A percentile compares a stretch with the other conserved stretches of the same genome.
Conservation (phyloP, 305 asterid species). For the Andrographis paniculata region DNA sequence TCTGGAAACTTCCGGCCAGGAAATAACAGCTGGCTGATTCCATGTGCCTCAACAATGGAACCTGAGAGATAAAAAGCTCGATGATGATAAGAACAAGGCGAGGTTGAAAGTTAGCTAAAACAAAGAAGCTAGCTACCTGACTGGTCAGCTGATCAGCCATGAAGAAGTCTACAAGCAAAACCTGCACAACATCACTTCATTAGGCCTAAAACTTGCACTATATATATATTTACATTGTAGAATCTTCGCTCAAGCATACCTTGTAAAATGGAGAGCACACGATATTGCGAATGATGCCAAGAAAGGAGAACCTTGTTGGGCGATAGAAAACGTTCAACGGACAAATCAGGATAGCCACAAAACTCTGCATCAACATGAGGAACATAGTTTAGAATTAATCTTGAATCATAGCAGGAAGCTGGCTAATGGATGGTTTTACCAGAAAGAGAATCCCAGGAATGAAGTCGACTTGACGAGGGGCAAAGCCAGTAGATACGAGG, state of each 20-base stretch:
- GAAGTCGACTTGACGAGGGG: constrained; percentile 39
- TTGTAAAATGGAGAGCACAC: constrained; percentile 86
- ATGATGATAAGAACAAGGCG: background rate
- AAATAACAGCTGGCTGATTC: constrained; percentile 89
- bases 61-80: too few species aligned
- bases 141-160: constrained; percentile 99
- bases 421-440: constrained; percentile 26
- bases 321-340: constrained; percentile 79
- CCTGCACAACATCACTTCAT: constrained; percentile 28
- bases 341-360: constrained; percentile 42
- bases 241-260: too few species aligned
- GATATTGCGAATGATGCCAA: constrained; percentile 69
- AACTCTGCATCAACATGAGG: constrained; percentile 36
- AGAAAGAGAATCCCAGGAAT: constrained; percentile 71
- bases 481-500: constrained; percentile 46
- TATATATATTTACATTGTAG: too few species aligned
- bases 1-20: constrained; percentile 55
- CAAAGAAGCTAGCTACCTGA: constrained; percentile 48
- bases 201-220: too few species aligned
- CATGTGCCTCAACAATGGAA: constrained; percentile 79
- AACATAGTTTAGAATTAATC: background rate
- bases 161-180: constrained; percentile 84
- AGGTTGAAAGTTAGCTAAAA: background rate
- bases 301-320: constrained; percentile 63
- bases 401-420: background rate